phyloP scores from a whole-genome alignment of 371 early-diverging fungal genomes.

The Mortierella sp. region DNA sequence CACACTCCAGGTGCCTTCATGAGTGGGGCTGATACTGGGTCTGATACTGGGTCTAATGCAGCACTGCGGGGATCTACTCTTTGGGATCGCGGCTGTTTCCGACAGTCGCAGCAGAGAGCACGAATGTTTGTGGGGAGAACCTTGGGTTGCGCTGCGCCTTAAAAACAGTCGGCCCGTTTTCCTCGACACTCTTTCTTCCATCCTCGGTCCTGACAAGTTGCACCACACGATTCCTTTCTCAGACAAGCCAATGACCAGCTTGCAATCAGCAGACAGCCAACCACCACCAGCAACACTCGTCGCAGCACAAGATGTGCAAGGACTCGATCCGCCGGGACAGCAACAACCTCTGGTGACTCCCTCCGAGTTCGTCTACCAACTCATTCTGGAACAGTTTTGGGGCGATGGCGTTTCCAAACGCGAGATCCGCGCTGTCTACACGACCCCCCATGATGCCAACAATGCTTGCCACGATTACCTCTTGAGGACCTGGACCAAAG shows the following conservation, averaged over 20 bases:
- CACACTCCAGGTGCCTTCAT: too few species aligned
- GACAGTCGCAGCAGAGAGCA: too few species aligned
- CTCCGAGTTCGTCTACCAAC: constrained; percentile 46
- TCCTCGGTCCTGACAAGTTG: too few species aligned
- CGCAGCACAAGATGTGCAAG: not conserved
- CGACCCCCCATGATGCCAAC: constrained; percentile 39
- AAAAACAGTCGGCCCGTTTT: not conserved
- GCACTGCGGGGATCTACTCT: too few species aligned
- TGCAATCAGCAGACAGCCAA: constrained; percentile 3
- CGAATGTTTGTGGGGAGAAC: too few species aligned
- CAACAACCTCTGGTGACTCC: constrained; percentile 15
- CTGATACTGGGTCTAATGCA: too few species aligned
- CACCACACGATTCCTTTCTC: not conserved
- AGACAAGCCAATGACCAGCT: not conserved
- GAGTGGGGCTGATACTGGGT: too few species aligned
- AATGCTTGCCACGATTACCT: constrained; percentile 48
- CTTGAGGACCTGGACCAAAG: constrained; percentile 40
- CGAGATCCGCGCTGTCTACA: constrained; percentile 50
- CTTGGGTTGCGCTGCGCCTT: too few species aligned
- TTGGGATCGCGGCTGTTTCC: too few species aligned
- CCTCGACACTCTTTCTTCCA: not conserved
- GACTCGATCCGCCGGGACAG: not conserved
- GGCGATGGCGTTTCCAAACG: constrained; percentile 54
- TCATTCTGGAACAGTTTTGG: constrained; percentile 55
- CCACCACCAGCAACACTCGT: not conserved